Evolutionary conservation across 1,284 basidiomycete genomes (phyloP).

Genomic region (Rhodotorula sp.): DNA sequence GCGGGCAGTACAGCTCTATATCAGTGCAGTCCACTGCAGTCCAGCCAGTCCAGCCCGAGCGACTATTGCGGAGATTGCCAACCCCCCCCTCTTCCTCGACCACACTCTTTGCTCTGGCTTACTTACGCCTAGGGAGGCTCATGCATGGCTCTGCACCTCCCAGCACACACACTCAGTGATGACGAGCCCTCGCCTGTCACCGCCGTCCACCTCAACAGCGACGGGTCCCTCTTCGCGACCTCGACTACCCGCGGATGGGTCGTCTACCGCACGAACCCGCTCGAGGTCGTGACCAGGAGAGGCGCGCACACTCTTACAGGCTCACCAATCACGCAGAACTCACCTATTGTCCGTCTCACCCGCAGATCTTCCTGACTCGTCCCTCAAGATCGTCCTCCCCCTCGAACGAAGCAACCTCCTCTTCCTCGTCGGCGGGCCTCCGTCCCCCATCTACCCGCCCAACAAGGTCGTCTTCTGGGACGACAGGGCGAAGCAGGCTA

Average conservation of each 20-base stretch:
- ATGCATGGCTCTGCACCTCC: constrained; percentile 67
- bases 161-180: constrained; percentile 77
- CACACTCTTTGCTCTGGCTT: background rate
- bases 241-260: constrained; percentile 82
- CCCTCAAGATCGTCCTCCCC: constrained; percentile 67
- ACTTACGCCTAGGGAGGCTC: background rate
- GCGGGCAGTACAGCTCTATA: too few species aligned
- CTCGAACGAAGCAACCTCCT: constrained; percentile 79
- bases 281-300: constrained; percentile 73
- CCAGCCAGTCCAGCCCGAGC: too few species aligned
- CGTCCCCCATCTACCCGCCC: constrained; percentile 84
- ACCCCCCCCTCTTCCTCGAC: background rate
- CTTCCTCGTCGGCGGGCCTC: constrained; percentile 84
- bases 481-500: constrained; percentile 68
- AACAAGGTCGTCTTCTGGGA: constrained; percentile 94
- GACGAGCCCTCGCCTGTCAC: constrained; percentile 72
- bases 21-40: too few species aligned
- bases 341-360: constrained; percentile 1
- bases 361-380: constrained; percentile 27
- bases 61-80: too few species aligned
- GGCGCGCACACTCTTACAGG: constrained; percentile 55
- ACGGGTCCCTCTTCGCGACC: constrained; percentile 75
- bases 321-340: background rate
- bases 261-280: constrained; percentile 75
- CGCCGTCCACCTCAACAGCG: constrained; percentile 72